Evolutionary conservation across 2,329 filamentous ascomycete genomes (phyloP).

Genomic region (Aspergillus intermedius): DNA sequence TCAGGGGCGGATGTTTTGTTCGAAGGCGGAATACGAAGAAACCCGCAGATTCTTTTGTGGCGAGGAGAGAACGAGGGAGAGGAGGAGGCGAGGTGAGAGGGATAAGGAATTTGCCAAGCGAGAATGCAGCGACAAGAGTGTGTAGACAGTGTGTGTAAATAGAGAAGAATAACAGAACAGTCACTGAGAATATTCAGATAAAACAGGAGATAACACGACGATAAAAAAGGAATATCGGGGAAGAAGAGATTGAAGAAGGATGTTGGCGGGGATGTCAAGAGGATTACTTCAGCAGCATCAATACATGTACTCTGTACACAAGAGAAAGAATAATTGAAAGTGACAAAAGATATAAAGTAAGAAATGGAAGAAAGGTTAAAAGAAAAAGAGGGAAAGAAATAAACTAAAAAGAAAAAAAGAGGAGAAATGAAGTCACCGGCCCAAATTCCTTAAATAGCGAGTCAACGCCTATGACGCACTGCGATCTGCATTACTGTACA

Average conservation of each 20-base stretch:
- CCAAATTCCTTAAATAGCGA: neutral
- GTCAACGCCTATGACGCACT: constrained; percentile 6
- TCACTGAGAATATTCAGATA: neutral
- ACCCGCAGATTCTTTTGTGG: no score
- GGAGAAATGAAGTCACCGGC: neutral
- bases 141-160: neutral
- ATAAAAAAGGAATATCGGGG: neutral
- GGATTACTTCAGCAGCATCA: neutral
- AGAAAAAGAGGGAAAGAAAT: constrained; percentile 2
- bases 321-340: neutral
- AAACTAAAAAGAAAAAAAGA: constrained; percentile 2
- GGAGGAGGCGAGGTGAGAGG: no score
- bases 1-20: no score
- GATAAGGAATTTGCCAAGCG: no score
- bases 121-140: no score
- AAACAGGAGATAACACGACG: neutral
- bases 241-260: neutral
- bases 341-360: neutral
- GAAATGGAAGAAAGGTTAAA: constrained; percentile 2
- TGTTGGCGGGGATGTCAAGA: neutral
- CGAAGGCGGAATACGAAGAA: no score
- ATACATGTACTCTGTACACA: no score
- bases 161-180: neutral
- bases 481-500: constrained; percentile 2
- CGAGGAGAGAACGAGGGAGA: no score